Base-by-base conservation (phyloP, 1,284 basidiomycete species). In the Ustilago hordei region DNA sequence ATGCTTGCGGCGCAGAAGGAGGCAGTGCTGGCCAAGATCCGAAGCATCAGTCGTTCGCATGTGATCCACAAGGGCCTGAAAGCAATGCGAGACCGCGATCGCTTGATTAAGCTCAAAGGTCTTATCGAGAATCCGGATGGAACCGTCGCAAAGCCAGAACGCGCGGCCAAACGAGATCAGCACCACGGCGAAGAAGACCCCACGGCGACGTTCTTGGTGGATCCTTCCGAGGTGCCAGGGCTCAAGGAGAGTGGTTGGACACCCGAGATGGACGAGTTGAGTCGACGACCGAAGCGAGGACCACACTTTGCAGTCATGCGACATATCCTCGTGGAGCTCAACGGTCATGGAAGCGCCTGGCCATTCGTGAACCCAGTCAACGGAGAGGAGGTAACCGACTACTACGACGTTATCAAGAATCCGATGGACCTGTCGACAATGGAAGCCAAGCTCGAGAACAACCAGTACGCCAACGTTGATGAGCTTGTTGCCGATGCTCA, bases 391-490 rank as follows among this genome's bases (percentile, higher is more conserved):
- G 96, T 97, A 28, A 86, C 90, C 5, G 96, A 98, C 85, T 99
- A 99, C 85, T 94, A 95, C 86, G 91, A 93, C 19, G 91, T 95
- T 59, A 93, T 98, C 86, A 93, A 91, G 82, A 89, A 92, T 64
- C 96, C 96, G 0, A 98, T 99, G 95, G 96, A 99, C 86, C 90
- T 99, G 68, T 89, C 89, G 60, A 97, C 94, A 2, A 98, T 99
- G 92, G 93, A 95, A 84, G 90, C 92, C 86, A 98, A 95, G 86
- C 90, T 99, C 34, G 93, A 95, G 67, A 92, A 90, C 56, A 89
- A 89, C 72, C 87, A 88, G 70, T 99, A 98, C 86, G 87, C 89
- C 39, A 90, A 90, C 28, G 88, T 98, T 45, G 92, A 94, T 64
- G 89, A 90, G 52, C 95, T 98, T 84, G 86, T 93, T 8, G 89